Conservation (phyloP, 2,329 filamentous ascomycete genomes). For the Penicillium sp. region DNA sequence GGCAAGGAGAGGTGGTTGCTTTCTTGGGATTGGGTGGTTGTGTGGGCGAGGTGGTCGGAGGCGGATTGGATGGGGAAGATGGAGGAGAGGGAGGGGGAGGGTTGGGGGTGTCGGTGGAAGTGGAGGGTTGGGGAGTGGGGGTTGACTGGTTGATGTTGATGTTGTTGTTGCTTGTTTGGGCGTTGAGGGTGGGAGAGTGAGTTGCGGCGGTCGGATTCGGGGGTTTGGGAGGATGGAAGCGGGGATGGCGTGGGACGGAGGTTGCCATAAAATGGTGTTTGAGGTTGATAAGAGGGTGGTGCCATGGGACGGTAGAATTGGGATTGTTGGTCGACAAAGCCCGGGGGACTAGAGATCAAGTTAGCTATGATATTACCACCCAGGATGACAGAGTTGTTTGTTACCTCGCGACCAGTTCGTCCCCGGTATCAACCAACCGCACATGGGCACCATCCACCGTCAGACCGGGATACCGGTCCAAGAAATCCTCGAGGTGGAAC, state of each 20-base stretch:
- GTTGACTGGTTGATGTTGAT: background rate
- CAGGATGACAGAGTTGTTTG: too few species aligned
- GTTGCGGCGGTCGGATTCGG: constrained; percentile 14
- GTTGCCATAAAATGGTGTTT: constrained; percentile 16
- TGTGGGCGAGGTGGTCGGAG: constrained; percentile 14
- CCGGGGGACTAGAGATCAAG: constrained; percentile 8
- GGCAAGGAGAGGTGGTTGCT: constrained; percentile 26
- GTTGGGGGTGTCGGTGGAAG: constrained; percentile 18
- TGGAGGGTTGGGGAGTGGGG: constrained; percentile 20
- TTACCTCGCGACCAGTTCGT: constrained; percentile 48
- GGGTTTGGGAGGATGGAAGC: constrained; percentile 10
- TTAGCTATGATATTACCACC: background rate
- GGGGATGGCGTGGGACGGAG: constrained; percentile 9
- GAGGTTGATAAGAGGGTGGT: constrained; percentile 16
- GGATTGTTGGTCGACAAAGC: constrained; percentile 23
- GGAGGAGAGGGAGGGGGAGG: constrained; percentile 19
- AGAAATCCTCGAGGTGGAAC: constrained; percentile 85
- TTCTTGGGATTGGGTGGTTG: constrained; percentile 27
- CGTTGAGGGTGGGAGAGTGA: constrained; percentile 12
- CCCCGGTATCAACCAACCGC: constrained; percentile 66
- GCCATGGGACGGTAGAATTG: constrained; percentile 22
- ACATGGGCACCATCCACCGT: constrained; percentile 75
- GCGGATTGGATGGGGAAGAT: constrained; percentile 17
- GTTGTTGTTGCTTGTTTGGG: background rate
- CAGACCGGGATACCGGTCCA: constrained; percentile 75